Evolutionary conservation across 2,329 filamentous ascomycete species (phyloP).

Genomic region (Penicillium sp.): DNA sequence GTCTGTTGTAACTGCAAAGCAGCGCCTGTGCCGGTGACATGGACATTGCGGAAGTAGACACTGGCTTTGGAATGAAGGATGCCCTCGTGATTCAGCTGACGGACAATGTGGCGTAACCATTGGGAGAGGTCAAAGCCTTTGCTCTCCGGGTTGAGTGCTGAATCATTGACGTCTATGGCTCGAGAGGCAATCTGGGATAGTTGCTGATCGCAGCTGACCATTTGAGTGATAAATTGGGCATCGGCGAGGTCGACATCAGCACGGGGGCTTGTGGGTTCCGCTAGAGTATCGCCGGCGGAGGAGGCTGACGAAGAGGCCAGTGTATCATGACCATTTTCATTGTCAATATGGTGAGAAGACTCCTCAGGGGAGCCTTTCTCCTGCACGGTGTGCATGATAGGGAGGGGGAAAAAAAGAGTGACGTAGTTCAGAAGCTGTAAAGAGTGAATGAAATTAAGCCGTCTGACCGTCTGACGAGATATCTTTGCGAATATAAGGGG

Average conservation of each 20-base stretch:
- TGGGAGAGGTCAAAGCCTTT: slow-evolving; percentile 56
- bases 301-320: not conserved
- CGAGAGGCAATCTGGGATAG: not conserved
- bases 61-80: slow-evolving; percentile 35
- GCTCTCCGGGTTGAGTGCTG: slow-evolving; percentile 53
- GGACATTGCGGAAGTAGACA: slow-evolving; percentile 52
- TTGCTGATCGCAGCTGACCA: not conserved
- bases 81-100: slow-evolving; percentile 57
- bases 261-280: not conserved
- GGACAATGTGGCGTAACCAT: slow-evolving; percentile 53
- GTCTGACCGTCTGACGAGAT: not conserved
- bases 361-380: not conserved
- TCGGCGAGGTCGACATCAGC: not conserved
- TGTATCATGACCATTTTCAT: not conserved
- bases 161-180: slow-evolving; percentile 29
- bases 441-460: not conserved
- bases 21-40: slow-evolving; percentile 59
- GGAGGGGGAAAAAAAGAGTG: not conserved
- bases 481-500: not conserved
- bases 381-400: not conserved
- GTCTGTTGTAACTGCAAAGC: slow-evolving; percentile 29
- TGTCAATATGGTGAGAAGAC: not conserved
- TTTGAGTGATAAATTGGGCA: not conserved
- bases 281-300: not conserved
- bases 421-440: not conserved